These are phyloP conservation scores for Solanum paucissectum DNA, from an alignment of 257 asterid species.

Conservation along the genomic window DNA sequence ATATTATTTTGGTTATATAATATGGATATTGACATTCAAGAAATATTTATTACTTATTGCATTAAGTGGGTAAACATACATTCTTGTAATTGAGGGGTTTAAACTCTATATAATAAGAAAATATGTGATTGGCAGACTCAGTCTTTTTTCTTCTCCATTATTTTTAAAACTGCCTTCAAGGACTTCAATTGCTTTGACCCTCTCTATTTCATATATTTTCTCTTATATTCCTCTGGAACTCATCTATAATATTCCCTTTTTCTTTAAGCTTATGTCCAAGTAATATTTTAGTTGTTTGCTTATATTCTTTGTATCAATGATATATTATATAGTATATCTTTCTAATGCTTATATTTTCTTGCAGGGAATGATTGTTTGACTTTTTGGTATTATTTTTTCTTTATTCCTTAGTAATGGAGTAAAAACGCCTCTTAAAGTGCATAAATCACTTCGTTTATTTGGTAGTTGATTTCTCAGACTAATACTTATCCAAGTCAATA, in stretches of 20 bases:
- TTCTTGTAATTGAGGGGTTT: background rate
- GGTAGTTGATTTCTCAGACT: too few relatives aligned
- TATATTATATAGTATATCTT: too few relatives aligned
- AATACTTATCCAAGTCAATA: too few relatives aligned
- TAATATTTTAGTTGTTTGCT: too few relatives aligned
- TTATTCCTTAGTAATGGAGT: background rate
- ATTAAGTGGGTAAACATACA: background rate
- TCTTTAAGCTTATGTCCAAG: background rate
- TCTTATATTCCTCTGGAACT: too few relatives aligned
- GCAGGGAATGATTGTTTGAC: background rate
- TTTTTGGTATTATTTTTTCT: background rate
- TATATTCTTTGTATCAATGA: background rate
- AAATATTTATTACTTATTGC: background rate
- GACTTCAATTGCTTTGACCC: background rate
- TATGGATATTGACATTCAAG: background rate
- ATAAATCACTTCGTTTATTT: too few relatives aligned
- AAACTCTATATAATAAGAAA: background rate
- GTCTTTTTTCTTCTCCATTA: background rate
- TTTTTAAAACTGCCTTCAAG: background rate
- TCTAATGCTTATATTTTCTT: background rate
- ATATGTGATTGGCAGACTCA: background rate
- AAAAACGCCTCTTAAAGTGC: background rate
- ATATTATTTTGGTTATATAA: too few relatives aligned
- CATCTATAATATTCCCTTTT: too few relatives aligned
- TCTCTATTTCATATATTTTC: background rate